A percentile compares a stretch with the other conserved stretches of the same genome.
phyloP scores from a whole-genome alignment of 1,284 basidiomycete genomes.

The Marasmius tenuissimus region DNA sequence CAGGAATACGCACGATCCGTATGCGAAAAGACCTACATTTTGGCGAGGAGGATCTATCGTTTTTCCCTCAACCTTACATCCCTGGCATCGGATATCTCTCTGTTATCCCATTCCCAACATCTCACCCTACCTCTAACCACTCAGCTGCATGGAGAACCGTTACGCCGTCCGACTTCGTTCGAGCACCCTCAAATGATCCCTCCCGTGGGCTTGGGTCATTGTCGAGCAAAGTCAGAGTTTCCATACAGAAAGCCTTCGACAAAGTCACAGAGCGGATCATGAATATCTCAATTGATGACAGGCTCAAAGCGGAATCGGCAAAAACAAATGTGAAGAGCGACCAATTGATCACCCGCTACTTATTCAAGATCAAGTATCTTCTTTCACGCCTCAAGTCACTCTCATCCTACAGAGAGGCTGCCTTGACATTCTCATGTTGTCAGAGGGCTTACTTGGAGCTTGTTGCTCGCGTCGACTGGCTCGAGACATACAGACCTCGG shows the following conservation, averaged over 20 bases:
- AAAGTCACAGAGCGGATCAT: neutral
- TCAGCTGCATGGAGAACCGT: neutral
- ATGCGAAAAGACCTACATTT: neutral
- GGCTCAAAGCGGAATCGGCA: neutral
- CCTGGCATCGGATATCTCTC: neutral
- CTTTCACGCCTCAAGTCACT: neutral
- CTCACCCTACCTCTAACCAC: neutral
- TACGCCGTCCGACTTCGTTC: neutral
- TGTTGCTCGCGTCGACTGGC: neutral
- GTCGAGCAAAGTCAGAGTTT: neutral
- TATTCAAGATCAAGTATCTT: neutral
- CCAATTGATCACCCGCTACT: neutral
- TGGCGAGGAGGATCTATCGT: neutral
- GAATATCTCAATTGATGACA: neutral
- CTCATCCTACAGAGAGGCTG: neutral
- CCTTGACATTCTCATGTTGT: neutral
- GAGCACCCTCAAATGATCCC: neutral
- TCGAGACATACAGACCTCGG: neutral
- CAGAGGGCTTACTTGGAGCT: neutral
- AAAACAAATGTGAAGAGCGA: neutral
- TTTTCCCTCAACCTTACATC: neutral
- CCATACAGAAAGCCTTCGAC: neutral
- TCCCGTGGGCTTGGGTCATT: neutral
- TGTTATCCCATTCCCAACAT: neutral
- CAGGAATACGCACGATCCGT: neutral